phyloP scores from a whole-genome alignment of 2,329 filamentous ascomycete species.

The Epichloe brachyelytri region DNA sequence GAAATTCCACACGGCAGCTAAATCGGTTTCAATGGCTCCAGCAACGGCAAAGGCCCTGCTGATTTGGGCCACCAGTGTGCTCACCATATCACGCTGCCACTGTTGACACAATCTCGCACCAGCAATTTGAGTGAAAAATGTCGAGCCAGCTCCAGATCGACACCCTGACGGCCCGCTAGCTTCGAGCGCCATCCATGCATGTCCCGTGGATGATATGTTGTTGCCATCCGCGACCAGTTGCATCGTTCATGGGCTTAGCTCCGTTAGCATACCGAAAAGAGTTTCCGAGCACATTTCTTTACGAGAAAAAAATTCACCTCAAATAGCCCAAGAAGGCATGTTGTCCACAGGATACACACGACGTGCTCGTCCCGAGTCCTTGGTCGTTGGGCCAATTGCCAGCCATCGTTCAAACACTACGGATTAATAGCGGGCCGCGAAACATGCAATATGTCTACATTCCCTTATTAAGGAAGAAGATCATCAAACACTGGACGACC shows the following conservation, averaged over 20 bases:
- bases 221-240: slow-evolving; percentile 5
- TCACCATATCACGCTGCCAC: neutral
- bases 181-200: slow-evolving; percentile 1
- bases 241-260: slow-evolving; percentile 4
- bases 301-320: slow-evolving; percentile 11
- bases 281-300: neutral
- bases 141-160: neutral
- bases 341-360: slow-evolving; percentile 8
- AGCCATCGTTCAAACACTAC: too few species aligned
- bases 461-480: too few species aligned
- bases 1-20: neutral
- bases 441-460: too few species aligned
- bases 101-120: slow-evolving; percentile 16
- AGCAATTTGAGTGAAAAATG: slow-evolving; percentile 15
- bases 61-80: neutral
- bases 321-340: slow-evolving; percentile 18
- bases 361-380: neutral
- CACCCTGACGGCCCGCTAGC: slow-evolving; percentile 3
- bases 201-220: slow-evolving; percentile 6
- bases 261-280: neutral
- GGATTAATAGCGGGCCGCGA: too few species aligned
- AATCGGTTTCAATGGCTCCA: neutral
- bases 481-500: too few species aligned
- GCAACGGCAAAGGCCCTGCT: neutral
- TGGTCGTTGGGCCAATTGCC: too few species aligned